A percentile compares a stretch with the other conserved stretches of the same genome.
Conservation (phyloP, 2,329 filamentous ascomycete species). For the Fusarium sp. region DNA sequence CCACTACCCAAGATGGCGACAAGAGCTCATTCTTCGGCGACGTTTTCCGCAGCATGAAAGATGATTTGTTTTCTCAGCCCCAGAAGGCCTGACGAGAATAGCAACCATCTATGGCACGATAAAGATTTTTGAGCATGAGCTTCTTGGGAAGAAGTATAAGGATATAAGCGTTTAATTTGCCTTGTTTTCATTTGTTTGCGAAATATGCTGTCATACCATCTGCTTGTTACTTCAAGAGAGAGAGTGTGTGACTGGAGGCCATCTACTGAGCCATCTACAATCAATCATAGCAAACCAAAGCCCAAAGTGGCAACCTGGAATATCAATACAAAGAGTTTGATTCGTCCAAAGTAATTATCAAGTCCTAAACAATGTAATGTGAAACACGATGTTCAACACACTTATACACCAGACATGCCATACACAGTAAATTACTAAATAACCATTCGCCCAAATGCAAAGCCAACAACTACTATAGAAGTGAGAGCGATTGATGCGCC, state of each 20-base stretch:
- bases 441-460: constrained; percentile 3
- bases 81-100: constrained; percentile 23
- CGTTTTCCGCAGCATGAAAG: constrained; percentile 68
- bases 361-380: not conserved
- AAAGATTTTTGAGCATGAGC: constrained; percentile 10
- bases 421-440: not conserved
- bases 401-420: not conserved
- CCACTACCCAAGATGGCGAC: constrained; percentile 47
- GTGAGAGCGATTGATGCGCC: not conserved
- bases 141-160: constrained; percentile 21
- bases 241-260: constrained; percentile 16
- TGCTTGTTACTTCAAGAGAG: constrained; percentile 28
- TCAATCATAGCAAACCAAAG: constrained; percentile 28
- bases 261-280: constrained; percentile 20
- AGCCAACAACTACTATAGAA: constrained; percentile 7
- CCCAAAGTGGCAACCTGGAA: constrained; percentile 32
- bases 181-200: constrained; percentile 16
- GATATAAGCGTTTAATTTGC: constrained; percentile 43
- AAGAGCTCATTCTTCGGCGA: constrained; percentile 63
- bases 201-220: constrained; percentile 26
- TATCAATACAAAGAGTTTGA: constrained; percentile 23
- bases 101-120: constrained; percentile 5
- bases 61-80: constrained; percentile 55
- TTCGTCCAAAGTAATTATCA: not conserved
- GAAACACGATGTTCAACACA: not conserved